Base-by-base conservation (phyloP, 768 basidiomycete genomes). In the Lactarius vividus region DNA sequence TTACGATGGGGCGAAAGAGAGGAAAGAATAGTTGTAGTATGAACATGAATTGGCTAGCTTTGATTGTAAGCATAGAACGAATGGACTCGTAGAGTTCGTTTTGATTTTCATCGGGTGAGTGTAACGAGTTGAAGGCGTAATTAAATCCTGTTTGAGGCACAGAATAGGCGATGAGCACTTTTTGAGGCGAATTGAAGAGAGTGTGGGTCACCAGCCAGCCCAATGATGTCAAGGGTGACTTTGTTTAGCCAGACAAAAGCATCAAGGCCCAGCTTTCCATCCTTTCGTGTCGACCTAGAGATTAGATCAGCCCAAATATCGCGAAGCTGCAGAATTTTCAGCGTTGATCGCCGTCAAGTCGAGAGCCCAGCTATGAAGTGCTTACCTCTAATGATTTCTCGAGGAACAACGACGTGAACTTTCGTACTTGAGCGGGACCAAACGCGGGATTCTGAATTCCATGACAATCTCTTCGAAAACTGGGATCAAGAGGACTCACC, bases 21-120 rank as follows among this genome's bases (percentile, higher is more conserved):
- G 82, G 83, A 35, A 83, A 61, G 15, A 77, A 18, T 1, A 63
- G 63, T 64, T 77, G 75, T 18, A 82, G 46, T 2, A 81, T n/a
- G 6, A 75, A 65, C 10, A 81, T 29, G 67, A 75, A 1, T 55
- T 65, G 42, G 58, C 69, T 16, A 1, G 13, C 39, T n/a, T 58
- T 61, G 7, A 63, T 54, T 0, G 69, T 57, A 52, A 79, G 70
- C 31, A 82, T 62, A 16, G 71, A 75, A 16, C 74, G 67, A 58
- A 81, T 75, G 0, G 78, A 78, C 20, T 71, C 70, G 57, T 70
- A 72, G 8, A 80, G 70, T 26, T 77, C 77, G 59, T 76, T 75
- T 13, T 69, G 68, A n/a, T 67, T 58, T 3, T 67, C 72, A 3
- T 66, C 65, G 0, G 28, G 18, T 23, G 70, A 33, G 35, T 73